phyloP scores from a whole-genome alignment of 148 eudicot genomes.

The Fagopyrum homotropicum region DNA sequence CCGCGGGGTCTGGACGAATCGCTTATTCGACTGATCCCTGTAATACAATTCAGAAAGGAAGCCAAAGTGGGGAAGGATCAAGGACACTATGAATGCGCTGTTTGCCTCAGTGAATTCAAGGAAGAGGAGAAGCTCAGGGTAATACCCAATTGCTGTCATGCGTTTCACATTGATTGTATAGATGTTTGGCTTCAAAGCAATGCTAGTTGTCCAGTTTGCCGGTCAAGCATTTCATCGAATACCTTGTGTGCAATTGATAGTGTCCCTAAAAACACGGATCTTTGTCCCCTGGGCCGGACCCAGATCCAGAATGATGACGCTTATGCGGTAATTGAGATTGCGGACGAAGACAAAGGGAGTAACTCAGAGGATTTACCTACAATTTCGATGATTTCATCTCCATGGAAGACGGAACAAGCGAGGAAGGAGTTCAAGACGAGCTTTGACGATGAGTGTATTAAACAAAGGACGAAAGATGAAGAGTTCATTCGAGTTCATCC shows the following conservation, averaged over 20 bases:
- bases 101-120: constrained; percentile 67
- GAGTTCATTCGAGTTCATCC: constrained; percentile 41
- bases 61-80: constrained; percentile 2
- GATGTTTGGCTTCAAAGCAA: constrained; percentile 86
- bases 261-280: constrained; percentile 8
- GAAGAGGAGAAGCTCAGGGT: constrained; percentile 60
- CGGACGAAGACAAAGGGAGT: constrained; percentile 25
- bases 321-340: constrained; percentile 69
- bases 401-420: constrained; percentile 14
- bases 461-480: constrained; percentile 41
- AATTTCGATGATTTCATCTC: constrained; percentile 12
- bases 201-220: constrained; percentile 79
- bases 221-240: constrained; percentile 49
- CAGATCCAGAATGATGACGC: constrained; percentile 42
- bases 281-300: constrained; percentile 8
- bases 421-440: constrained; percentile 33
- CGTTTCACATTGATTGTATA: constrained; percentile 85
- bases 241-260: constrained; percentile 14
- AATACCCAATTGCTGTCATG: constrained; percentile 70
- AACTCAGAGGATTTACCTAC: constrained; percentile 16
- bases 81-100: constrained; percentile 52
- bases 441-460: constrained; percentile 75
- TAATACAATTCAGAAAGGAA: constrained; percentile 33
- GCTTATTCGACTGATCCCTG: constrained; percentile 64
- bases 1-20: constrained; percentile 66